Evolutionary conservation across 2,329 filamentous ascomycete genomes (phyloP).

Genomic region (Epichloe amarillans): DNA sequence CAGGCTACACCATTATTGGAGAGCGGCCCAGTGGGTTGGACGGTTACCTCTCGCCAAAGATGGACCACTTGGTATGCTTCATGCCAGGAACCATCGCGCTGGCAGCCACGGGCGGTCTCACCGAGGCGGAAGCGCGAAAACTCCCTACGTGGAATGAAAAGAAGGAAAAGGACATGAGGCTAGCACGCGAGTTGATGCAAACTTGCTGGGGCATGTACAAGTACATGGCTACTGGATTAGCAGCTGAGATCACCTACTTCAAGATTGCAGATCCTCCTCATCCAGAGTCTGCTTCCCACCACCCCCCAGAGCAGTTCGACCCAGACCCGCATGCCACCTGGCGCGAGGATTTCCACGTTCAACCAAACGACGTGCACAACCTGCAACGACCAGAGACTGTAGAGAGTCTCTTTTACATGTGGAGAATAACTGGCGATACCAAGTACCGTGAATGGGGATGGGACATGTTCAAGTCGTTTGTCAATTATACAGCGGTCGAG

Average conservation of each 20-base stretch:
- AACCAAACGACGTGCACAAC: slow-evolving; percentile 77
- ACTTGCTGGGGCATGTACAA: slow-evolving; percentile 99
- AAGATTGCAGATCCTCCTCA: slow-evolving; percentile 57
- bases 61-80: slow-evolving; percentile 98
- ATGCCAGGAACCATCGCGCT: slow-evolving; percentile 92
- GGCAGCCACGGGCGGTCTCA: slow-evolving; percentile 65
- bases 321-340: slow-evolving; percentile 45
- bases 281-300: slow-evolving; percentile 35
- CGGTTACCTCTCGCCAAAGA: slow-evolving; percentile 62
- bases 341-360: slow-evolving; percentile 68
- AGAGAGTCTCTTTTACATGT: slow-evolving; percentile 97
- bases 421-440: slow-evolving; percentile 84
- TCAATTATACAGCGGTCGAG: slow-evolving; percentile 68
- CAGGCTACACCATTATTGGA: slow-evolving; percentile 75
- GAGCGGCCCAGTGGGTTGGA: slow-evolving; percentile 68
- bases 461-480: slow-evolving; percentile 93
- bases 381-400: slow-evolving; percentile 91
- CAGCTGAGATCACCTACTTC: slow-evolving; percentile 90
- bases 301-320: slow-evolving; percentile 37
- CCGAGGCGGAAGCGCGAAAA: slow-evolving; percentile 62
- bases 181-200: slow-evolving; percentile 84
- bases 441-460: slow-evolving; percentile 94
- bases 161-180: slow-evolving; percentile 74
- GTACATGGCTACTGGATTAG: slow-evolving; percentile 77
- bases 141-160: slow-evolving; percentile 58